phyloP scores from a whole-genome alignment of 2,329 filamentous ascomycete genomes.

The Ceratocystis harringtonii region DNA sequence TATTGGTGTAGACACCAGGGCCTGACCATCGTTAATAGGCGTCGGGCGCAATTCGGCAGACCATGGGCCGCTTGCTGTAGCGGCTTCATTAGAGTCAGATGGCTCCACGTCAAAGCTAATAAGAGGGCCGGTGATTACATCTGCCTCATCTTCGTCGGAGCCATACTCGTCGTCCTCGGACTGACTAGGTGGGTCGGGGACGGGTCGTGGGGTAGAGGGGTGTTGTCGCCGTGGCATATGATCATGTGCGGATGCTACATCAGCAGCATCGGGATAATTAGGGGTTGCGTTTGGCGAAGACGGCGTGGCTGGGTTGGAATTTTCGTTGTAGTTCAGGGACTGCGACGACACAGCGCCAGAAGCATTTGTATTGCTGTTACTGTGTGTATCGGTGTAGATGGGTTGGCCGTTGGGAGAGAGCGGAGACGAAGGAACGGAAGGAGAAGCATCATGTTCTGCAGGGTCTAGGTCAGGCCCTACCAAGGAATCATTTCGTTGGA shows the following conservation, averaged over 20 bases:
- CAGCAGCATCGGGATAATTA: neutral
- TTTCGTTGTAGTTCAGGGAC: neutral
- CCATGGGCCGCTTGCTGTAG: slow-evolving; percentile 34
- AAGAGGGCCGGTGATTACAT: slow-evolving; percentile 39
- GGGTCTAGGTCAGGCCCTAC: neutral
- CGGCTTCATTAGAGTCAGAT: slow-evolving; percentile 36
- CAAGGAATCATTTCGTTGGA: neutral
- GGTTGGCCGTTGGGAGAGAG: neutral
- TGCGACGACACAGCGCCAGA: neutral
- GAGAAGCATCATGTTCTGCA: neutral
- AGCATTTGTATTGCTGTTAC: neutral
- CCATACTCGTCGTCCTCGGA: slow-evolving; percentile 36
- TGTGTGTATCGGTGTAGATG: neutral
- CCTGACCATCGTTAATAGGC: slow-evolving; percentile 24
- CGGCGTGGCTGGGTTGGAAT: neutral
- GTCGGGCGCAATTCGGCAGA: slow-evolving; percentile 44
- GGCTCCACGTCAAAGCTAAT: slow-evolving; percentile 49
- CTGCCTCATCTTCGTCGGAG: slow-evolving; percentile 42
- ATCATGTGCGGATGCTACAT: neutral
- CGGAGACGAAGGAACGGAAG: neutral
- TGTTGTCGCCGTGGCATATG: neutral
- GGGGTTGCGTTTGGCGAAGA: neutral
- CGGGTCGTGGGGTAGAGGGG: neutral
- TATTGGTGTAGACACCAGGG: slow-evolving; percentile 20
- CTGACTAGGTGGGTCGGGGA: neutral